Evolutionary conservation across 371 early-diverging fungal genomes (phyloP).

Genomic region (Syncephalastrum racemosum): DNA sequence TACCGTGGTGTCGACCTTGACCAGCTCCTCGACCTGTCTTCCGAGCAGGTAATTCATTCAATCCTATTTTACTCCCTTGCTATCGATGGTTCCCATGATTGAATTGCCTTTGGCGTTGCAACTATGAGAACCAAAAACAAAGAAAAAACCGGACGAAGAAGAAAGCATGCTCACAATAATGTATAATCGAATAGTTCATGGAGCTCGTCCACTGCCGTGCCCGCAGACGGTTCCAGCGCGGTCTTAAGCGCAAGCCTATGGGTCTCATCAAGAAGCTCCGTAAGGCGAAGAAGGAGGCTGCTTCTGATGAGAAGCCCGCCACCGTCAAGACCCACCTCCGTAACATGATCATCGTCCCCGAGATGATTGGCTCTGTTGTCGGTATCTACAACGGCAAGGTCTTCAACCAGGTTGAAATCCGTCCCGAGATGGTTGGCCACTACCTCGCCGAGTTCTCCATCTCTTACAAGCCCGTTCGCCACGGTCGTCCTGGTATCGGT

Average conservation of each 20-base stretch:
- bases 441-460: conserved; percentile 96
- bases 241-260: conserved; percentile 97
- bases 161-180: too few relatives aligned
- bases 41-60: conserved; percentile 63
- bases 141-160: too few relatives aligned
- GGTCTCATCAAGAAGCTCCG: conserved; percentile 95
- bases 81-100: too few relatives aligned
- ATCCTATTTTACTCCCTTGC: too few relatives aligned
- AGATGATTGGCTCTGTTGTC: conserved; percentile 98
- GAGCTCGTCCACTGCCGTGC: conserved; percentile 94
- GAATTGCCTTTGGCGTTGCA: too few relatives aligned
- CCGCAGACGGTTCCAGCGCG: conserved; percentile 96
- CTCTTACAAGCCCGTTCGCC: conserved; percentile 97
- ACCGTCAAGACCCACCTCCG: conserved; percentile 99
- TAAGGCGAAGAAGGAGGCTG: conserved; percentile 91
- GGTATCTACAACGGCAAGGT: conserved; percentile 99
- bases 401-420: conserved; percentile 99
- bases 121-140: too few relatives aligned
- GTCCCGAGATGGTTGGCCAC: conserved; percentile 99
- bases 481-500: conserved; percentile 99
- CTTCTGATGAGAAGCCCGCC: conserved; percentile 91
- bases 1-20: conserved; percentile 96
- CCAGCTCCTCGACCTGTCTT: conserved; percentile 85
- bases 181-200: conserved; percentile 65
- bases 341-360: conserved; percentile 99